Base-by-base conservation (phyloP, 257 asterid genomes). In the Linderniella brevidens region DNA sequence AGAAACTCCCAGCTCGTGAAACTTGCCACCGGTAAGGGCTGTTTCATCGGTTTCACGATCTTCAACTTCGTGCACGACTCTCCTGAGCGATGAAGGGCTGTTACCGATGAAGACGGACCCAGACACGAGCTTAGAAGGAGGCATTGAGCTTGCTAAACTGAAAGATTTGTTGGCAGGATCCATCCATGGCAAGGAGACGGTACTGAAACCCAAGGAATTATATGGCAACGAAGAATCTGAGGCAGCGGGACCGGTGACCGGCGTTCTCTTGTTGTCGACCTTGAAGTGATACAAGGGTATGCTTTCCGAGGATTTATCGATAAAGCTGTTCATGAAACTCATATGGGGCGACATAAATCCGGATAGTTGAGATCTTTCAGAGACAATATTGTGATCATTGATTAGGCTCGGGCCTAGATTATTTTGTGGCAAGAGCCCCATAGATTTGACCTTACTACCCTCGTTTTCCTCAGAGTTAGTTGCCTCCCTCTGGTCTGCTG, bases 41-140 rank as follows among this genome's bases (percentile, higher is more conserved):
- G 88, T 57, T 62, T 79, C 94, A 64, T 79, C 94, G 29, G 68
- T 58, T 71, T 90, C 96, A 54, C 64, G 75, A 63, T 85, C 94
- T 60, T 90, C 96, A 46, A 71, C 87, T 77, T 90, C 99, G 68
- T 85, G 99, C 52, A 90, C 99, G 60, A 85, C 99, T 77, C 99
- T 75, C 59, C 94, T 76, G 62, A 90, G 69, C 42, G 59, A 72
- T 46, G 86, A 54, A 42, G 94, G 75, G 49, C 93, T 77, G 64
- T 70, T 78, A 46, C 86, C 84, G 50, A 72, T 79, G 77, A 73
- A 75, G 53, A 76, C 73, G 39, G 96, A 79, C 29, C 92, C 96
- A 1, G 94, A 71, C 45, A 71, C 80, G 50, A 85, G 79, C 73
- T 75, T 81, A 50, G 94, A 77, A 57, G 86, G 73, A 17, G 94